Evolutionary conservation across 768 basidiomycete genomes (phyloP).

Genomic region (Mycena pura): DNA sequence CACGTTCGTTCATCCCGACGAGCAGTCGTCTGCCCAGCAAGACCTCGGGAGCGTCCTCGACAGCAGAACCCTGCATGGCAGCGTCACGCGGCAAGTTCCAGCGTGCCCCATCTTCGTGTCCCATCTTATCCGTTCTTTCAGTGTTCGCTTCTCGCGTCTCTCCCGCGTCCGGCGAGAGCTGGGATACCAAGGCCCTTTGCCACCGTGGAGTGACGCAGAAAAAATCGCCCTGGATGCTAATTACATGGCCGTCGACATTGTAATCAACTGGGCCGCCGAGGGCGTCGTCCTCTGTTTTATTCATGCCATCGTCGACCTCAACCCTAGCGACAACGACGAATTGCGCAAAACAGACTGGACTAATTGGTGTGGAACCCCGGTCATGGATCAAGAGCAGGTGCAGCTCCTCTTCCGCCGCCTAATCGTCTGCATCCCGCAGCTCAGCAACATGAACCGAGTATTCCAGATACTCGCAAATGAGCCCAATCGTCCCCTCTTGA

Average conservation of each 20-base stretch:
- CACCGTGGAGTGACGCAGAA: constrained; percentile 68
- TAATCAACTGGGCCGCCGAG: constrained; percentile 89
- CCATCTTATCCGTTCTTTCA: constrained; percentile 39
- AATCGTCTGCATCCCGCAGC: constrained; percentile 58
- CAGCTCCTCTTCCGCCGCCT: constrained; percentile 66
- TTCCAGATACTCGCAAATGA: constrained; percentile 81
- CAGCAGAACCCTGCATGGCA: constrained; percentile 79
- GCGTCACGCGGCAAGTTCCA: constrained; percentile 70
- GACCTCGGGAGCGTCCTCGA: constrained; percentile 80
- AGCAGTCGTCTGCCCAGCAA: constrained; percentile 72
- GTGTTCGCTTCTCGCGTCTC: constrained; percentile 81
- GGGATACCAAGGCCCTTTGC: constrained; percentile 65
- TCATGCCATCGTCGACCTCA: constrained; percentile 81
- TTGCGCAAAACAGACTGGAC: constrained; percentile 76
- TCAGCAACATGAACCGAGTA: constrained; percentile 62
- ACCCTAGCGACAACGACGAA: constrained; percentile 77
- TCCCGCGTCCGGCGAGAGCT: constrained; percentile 74
- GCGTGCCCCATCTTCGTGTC: constrained; percentile 25
- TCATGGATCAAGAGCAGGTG: constrained; percentile 63
- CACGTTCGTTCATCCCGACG: constrained; percentile 85
- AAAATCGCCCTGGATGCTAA: constrained; percentile 72
- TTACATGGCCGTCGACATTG: constrained; percentile 89
- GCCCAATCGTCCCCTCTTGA: constrained; percentile 56
- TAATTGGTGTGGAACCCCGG: constrained; percentile 87
- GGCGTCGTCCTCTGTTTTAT: constrained; percentile 89